Base-by-base conservation (phyloP, 306 rosid genomes). In the Dryas alaskensis region DNA sequence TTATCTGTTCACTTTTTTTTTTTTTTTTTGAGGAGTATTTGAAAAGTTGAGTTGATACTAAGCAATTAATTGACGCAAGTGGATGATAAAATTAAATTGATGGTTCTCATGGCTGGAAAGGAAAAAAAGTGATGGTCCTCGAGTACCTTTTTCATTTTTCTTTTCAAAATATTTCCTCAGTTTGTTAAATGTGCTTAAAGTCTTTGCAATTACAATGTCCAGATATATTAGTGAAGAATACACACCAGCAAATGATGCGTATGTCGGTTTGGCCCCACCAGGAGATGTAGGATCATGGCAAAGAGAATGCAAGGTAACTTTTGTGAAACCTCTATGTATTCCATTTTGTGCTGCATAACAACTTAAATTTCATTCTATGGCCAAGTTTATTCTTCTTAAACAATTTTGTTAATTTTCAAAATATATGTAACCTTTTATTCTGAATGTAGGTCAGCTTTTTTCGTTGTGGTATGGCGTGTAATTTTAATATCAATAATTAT, bases 241-340 rank as follows among this genome's bases (percentile, higher is more conserved):
- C 27, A 73, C 67, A 49, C 72, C 88, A 0, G 86, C 83, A 39
- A 72, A 19, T 59, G 84, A 76, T 67, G 90, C 88, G 13, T 86
- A 66, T 51, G 85, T 84, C 5, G 90, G 90, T 66, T 78, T 86
- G 77, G 84, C 86, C 19, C 83, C 85, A 14, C 88, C 86, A 16
- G 90, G 88, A 62, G 86, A 84, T 68, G 86, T 58, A 42, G 86
- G 86, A 63, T 84, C 90, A 19, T 86, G 90, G 90, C 88, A 86
- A 59, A 82, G 85, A 79, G 99, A 92, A 85, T 87, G 96, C 92
- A 94, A 94, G 95, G 99, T 94, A 57, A 84, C 47, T 72, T 75
- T 62, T 16, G 13, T 47, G 37, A 51, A 60, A 16, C 13, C 10
- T 47, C 5, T 55, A 8, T 40, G 3, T 37, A n/a, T 39, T 40